Evolutionary conservation across 139 green algal genomes (phyloP).

Genomic region (Nannochloris sp.): DNA sequence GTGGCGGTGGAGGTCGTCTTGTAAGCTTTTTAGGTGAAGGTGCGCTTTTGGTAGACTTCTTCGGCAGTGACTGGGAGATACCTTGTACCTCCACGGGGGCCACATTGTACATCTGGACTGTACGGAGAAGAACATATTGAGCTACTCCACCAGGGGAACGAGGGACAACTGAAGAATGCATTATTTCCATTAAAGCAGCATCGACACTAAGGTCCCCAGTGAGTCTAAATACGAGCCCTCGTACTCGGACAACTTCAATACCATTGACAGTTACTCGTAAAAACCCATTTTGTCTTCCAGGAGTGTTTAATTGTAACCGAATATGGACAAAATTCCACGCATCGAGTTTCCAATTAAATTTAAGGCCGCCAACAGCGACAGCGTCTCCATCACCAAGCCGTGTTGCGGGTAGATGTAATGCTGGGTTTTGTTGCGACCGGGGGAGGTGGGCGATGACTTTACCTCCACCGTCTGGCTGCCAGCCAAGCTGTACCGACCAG

Average conservation of each 20-base stretch:
- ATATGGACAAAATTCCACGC: background rate
- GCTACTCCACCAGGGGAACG: background rate
- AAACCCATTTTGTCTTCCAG: background rate
- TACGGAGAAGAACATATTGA: background rate
- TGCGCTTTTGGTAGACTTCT: background rate
- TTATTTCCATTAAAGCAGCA: background rate
- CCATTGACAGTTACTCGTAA: conserved; percentile 3
- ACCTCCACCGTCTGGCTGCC: background rate
- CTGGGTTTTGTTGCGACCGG: background rate
- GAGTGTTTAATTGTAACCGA: background rate
- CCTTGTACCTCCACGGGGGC: background rate
- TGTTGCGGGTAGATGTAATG: background rate
- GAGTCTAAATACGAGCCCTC: background rate
- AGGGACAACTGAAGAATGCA: background rate
- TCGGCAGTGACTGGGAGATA: background rate
- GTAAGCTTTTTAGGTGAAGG: no score
- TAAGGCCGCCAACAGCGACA: background rate
- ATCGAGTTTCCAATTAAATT: background rate
- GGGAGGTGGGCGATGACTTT: background rate
- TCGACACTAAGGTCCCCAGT: background rate
- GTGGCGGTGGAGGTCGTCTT: no score
- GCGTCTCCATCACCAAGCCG: background rate
- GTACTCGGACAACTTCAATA: background rate
- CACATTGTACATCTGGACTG: background rate
- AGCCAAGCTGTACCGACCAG: conserved; percentile 6